A percentile compares a stretch with the other conserved stretches of the same genome.
These are phyloP conservation scores for Aspergillus conjunctus DNA, from an alignment of 495 filamentous ascomycete genomes.

Conservation along the genomic window DNA sequence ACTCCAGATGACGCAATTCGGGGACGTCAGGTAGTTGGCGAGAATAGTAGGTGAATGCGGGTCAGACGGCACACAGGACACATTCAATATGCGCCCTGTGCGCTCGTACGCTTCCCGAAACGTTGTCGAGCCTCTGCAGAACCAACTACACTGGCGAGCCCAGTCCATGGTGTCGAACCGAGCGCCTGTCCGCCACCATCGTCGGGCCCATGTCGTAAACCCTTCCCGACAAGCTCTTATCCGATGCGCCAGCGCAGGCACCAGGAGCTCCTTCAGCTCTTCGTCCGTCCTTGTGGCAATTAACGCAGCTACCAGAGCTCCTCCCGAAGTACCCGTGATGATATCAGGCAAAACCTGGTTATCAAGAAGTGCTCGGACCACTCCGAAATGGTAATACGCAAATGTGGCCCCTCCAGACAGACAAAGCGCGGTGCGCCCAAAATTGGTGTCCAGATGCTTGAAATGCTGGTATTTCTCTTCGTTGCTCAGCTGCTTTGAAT, in stretches of 20 bases:
- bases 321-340: slow-evolving; percentile 93
- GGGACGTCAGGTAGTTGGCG: slow-evolving; percentile 89
- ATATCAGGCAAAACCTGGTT: slow-evolving; percentile 85
- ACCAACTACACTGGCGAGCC: slow-evolving; percentile 87
- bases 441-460: slow-evolving; percentile 87
- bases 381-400: slow-evolving; percentile 96
- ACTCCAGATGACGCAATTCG: slow-evolving; percentile 97
- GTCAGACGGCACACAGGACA: slow-evolving; percentile 95
- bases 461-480: slow-evolving; percentile 82
- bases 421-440: slow-evolving; percentile 88
- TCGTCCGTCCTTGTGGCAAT: slow-evolving; percentile 89
- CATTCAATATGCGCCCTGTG: slow-evolving; percentile 92
- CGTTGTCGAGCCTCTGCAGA: slow-evolving; percentile 83
- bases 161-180: slow-evolving; percentile 92
- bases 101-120: slow-evolving; percentile 94
- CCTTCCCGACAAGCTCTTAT: slow-evolving; percentile 85
- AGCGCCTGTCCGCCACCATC: slow-evolving; percentile 92
- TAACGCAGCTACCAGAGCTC: slow-evolving; percentile 86
- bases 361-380: slow-evolving; percentile 87
- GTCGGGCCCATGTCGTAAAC: slow-evolving; percentile 71
- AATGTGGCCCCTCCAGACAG: slow-evolving; percentile 94
- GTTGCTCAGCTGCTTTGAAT: slow-evolving; percentile 62
- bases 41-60: slow-evolving; percentile 91
- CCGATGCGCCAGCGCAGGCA: slow-evolving; percentile 79
- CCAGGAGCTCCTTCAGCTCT: slow-evolving; percentile 80